A percentile compares a stretch with the other conserved stretches of the same genome.
phyloP scores from a whole-genome alignment of 805 yeast genomes.

The Ogataea degrootiae region DNA sequence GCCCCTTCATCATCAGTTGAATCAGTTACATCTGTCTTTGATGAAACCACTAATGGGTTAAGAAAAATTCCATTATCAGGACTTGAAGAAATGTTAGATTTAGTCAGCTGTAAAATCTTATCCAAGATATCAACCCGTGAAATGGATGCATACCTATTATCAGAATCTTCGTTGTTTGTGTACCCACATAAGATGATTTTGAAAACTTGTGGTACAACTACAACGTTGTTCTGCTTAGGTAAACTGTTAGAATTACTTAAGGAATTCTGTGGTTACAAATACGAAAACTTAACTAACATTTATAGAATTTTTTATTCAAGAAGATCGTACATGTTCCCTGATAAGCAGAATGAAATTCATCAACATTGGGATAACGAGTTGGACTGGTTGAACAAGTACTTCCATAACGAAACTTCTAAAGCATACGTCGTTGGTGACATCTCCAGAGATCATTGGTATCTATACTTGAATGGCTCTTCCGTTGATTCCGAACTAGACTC shows the following conservation, averaged over 20 bases:
- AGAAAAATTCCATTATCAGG: slow-evolving; percentile 58
- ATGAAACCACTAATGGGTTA: slow-evolving; percentile 38
- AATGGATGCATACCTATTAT: slow-evolving; percentile 79
- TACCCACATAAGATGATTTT: slow-evolving; percentile 79
- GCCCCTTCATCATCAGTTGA: slow-evolving; percentile 41
- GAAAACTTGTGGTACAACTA: slow-evolving; percentile 96
- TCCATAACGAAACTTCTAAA: slow-evolving; percentile 53
- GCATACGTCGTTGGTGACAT: slow-evolving; percentile 75
- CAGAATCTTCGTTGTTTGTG: slow-evolving; percentile 88
- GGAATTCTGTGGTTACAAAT: slow-evolving; percentile 36
- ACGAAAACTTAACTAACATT: slow-evolving; percentile 30
- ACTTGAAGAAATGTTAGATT: slow-evolving; percentile 72
- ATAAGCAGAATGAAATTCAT: slow-evolving; percentile 75
- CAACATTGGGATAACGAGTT: slow-evolving; percentile 83
- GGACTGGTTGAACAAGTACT: slow-evolving; percentile 57
- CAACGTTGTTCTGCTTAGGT: slow-evolving; percentile 73
- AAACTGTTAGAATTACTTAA: slow-evolving; percentile 52
- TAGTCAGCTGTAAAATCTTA: slow-evolving; percentile 83
- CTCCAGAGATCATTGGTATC: slow-evolving; percentile 85
- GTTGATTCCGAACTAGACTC: background rate
- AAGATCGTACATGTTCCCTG: slow-evolving; percentile 90
- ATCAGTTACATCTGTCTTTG: slow-evolving; percentile 21
- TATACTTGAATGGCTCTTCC: slow-evolving; percentile 57
- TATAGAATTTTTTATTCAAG: slow-evolving; percentile 83
- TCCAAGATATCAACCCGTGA: slow-evolving; percentile 64